Evolutionary conservation across 176 grass and related monocot species (phyloP), one percentile per base, ranked within the genome.

Genomic region (Sorghum bicolor): DNA sequence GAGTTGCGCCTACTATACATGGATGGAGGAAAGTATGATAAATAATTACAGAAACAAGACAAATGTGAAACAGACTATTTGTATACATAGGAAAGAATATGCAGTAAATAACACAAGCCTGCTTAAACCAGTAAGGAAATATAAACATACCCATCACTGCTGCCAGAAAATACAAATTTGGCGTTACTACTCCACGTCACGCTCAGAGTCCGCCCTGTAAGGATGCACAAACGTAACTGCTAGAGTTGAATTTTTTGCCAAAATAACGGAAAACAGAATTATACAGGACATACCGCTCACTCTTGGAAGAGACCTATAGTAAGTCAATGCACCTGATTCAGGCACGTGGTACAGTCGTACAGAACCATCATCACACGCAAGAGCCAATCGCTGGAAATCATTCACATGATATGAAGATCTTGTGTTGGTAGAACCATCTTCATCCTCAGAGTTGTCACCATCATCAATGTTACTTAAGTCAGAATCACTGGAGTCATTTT

Each of bases 351-450:
- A 96, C 79, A 99, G 79, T 15, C 97, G 85, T 31, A 96, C 71
- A 73, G 88, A 96, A 37, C 97, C 93, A 90, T 99, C 91, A 36
- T 96, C 93, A 64, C 97, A 99, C 5, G 97, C 97, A 80, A 99
- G 69, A 19, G 91, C 97, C 64, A 99, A 57, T 22, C 86, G 85
- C 77, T 86, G 91, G 75, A 87, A 79, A 10, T 86, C 84, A 26
- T 74, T 82, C 33, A 36, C 78, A 76, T 69, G 29, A 75, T 77
- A 62, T 44, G 67, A 62, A 43, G 83, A 84, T 70, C 70, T 82
- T 61, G 85, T 85, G 34, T 88, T 80, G 17, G 80, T 47, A 34
- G 63, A 66, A 60, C 87, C 70, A 24, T 84, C 75, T 25, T 96
- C 91, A 76, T 91, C 84, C 52, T 94, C 92, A 40, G 84, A 89